phyloP scores from a whole-genome alignment of 306 rosid species.

The Dalbergia cultrata region DNA sequence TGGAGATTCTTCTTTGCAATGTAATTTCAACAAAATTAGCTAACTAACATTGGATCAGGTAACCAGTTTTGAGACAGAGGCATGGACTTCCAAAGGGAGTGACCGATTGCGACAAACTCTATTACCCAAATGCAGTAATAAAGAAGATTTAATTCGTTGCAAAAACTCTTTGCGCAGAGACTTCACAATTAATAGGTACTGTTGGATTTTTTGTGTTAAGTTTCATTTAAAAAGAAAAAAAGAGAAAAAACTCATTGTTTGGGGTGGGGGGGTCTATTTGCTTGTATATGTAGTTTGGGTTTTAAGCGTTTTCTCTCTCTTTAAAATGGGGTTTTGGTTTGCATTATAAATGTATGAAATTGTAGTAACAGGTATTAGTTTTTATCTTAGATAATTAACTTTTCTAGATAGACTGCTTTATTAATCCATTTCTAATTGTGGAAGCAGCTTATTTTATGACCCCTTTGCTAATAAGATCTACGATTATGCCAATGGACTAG shows the following conservation, averaged over 20 bases:
- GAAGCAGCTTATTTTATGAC: conserved; percentile 91
- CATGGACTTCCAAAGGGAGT: conserved; percentile 43
- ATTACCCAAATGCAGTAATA: conserved; percentile 58
- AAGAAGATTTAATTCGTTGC: conserved; percentile 65
- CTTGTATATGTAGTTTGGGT: neutral
- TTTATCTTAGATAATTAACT: conserved; percentile 29
- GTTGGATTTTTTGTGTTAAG: neutral
- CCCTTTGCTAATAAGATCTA: conserved; percentile 61
- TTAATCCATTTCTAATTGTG: conserved; percentile 49
- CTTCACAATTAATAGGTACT: conserved; percentile 86
- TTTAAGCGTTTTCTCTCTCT: conserved; percentile 1
- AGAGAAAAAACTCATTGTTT: neutral
- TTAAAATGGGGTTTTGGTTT: conserved; percentile 17
- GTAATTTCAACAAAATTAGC: conserved; percentile 41
- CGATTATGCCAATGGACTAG: conserved; percentile 55
- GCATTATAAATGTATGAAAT: conserved; percentile 14
- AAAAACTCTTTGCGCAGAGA: conserved; percentile 77
- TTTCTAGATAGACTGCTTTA: conserved; percentile 4
- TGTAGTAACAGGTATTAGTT: conserved; percentile 8
- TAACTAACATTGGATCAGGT: conserved; percentile 60
- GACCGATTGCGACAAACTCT: conserved; percentile 43
- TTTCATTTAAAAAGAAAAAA: neutral
- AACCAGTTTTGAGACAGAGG: conserved; percentile 83
- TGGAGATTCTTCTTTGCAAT: conserved; percentile 29
- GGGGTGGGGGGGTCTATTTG: neutral